Evolutionary conservation across 2,329 filamentous ascomycete genomes (phyloP).

Genomic region (Teratosphaeria pseudoeucalypti): DNA sequence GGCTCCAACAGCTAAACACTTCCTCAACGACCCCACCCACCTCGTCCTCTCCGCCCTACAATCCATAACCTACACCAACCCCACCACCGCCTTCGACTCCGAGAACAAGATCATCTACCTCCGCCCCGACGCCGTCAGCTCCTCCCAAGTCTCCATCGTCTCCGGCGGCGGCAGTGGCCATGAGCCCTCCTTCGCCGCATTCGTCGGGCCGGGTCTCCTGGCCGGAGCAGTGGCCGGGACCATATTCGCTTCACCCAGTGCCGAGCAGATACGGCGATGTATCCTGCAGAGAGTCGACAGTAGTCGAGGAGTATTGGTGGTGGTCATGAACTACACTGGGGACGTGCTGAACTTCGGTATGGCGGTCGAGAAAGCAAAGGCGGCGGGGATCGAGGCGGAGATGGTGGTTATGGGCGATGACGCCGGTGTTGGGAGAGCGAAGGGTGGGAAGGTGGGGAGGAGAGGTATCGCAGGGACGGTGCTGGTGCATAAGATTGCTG

Average conservation of each 20-base stretch:
- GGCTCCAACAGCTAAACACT: constrained; percentile 55
- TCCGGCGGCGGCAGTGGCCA: constrained; percentile 85
- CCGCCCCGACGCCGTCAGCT: constrained; percentile 42
- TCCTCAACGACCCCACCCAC: constrained; percentile 72
- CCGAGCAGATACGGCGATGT: constrained; percentile 70
- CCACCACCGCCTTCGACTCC: constrained; percentile 65
- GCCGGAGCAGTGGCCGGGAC: constrained; percentile 75
- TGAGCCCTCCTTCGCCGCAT: constrained; percentile 77
- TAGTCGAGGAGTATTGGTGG: constrained; percentile 68
- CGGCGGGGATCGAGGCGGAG: constrained; percentile 64
- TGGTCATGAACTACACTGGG: constrained; percentile 67
- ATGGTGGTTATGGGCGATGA: constrained; percentile 92
- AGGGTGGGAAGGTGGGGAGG: constrained; percentile 83
- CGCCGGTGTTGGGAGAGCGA: constrained; percentile 71
- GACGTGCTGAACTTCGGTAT: constrained; percentile 82
- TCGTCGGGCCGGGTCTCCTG: constrained; percentile 73
- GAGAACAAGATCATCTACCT: constrained; percentile 78
- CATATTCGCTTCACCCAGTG: constrained; percentile 72
- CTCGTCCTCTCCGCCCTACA: constrained; percentile 69
- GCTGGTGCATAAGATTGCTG: constrained; percentile 80
- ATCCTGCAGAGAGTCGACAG: constrained; percentile 63
- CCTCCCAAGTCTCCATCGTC: constrained; percentile 62
- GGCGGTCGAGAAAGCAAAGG: constrained; percentile 83
- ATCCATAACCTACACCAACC: constrained; percentile 73
- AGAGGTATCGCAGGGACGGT: constrained; percentile 87